Evolutionary conservation across 208 protist species (phyloP).

Genomic region (Phytomonas sp.): DNA sequence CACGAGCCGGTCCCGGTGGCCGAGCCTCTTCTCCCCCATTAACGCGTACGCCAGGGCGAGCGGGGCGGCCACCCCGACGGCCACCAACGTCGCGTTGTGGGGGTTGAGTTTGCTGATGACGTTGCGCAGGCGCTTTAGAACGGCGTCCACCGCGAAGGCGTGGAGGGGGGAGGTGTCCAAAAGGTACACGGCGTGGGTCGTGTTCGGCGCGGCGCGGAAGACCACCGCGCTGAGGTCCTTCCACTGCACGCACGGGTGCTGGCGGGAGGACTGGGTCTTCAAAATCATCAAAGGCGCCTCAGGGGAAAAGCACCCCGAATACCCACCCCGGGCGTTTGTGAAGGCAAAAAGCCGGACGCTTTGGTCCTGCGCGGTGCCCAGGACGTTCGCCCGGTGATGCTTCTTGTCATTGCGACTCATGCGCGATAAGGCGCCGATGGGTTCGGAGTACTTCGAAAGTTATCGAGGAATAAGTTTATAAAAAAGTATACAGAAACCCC

Average conservation of each 20-base stretch:
- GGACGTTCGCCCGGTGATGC: slow-evolving; percentile 38
- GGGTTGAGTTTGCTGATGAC: slow-evolving; percentile 57
- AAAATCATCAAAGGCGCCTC: slow-evolving; percentile 65
- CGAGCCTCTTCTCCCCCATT: slow-evolving; percentile 60
- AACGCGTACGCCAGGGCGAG: slow-evolving; percentile 67
- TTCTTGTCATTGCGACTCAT: slow-evolving; percentile 76
- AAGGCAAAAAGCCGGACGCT: slow-evolving; percentile 71
- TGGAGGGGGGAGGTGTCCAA: slow-evolving; percentile 41
- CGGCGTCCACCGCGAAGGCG: slow-evolving; percentile 30
- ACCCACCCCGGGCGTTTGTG: slow-evolving; percentile 47
- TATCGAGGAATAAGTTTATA: no score
- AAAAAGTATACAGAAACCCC: background rate
- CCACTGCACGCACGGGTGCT: slow-evolving; percentile 73
- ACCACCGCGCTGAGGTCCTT: slow-evolving; percentile 41
- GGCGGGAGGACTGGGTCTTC: slow-evolving; percentile 30
- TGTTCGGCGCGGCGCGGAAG: slow-evolving; percentile 57
- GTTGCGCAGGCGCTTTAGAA: slow-evolving; percentile 62
- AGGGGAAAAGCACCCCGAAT: slow-evolving; percentile 66
- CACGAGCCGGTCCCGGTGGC: slow-evolving; percentile 63
- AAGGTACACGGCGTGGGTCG: slow-evolving; percentile 67
- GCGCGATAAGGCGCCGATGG: background rate
- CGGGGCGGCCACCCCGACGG: slow-evolving; percentile 45
- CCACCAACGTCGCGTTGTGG: slow-evolving; percentile 59
- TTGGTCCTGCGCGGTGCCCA: slow-evolving; percentile 51
- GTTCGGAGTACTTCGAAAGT: background rate